Base-by-base conservation (phyloP, 345 rosid species). In the Zanthoxylum bungeanum region DNA sequence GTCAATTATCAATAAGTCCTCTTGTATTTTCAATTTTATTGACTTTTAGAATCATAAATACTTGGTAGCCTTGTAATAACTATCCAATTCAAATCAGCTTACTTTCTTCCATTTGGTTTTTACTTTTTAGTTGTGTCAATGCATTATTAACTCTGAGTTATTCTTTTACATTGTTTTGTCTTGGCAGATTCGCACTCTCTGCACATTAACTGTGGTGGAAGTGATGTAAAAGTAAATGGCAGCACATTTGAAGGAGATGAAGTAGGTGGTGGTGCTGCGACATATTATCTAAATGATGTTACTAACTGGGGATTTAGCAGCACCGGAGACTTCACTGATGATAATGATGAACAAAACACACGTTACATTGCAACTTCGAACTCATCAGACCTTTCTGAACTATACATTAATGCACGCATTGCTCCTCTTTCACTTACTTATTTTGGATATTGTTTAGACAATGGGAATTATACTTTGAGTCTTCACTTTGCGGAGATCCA, bases 261-360 rank as follows among this genome's bases (percentile, higher is more conserved):
- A 1, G 82, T 69, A 24, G 75, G 51, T 72, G 88, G 85, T 65
- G 91, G 93, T 75, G 65, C 82, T 60, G 90, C 92, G 42, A 80
- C 73, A 53, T 82, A 78, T 81, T 79, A 24, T 82, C 6, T 77
- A 39, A 64, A 77, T 27, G 81, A 66, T 31, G 33, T 68, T 22
- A 28, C 50, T 69, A 39, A 76, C 57, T 91, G 92, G 97, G 97
- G 93, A 51, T 84, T 87, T 62, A 87, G 90, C 69, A 91, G 86
- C 81, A 84, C 84, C 37, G 92, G 97, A 39, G 89, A 91, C 79
- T 91, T 71, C 78, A 73, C 81, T 88, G 97, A 91, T 79, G 90
- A 88, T 56, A 4, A 81, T 46, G 85, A 86, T 69, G 75, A 30
- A 75, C 86, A 72, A 66, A 77, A 85, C 64, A 82, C 58, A 37